Evolutionary conservation across 2,329 filamentous ascomycete species (phyloP), one percentile per base, ranked within the genome.

Genomic region (Blastomyces gilchristii): DNA sequence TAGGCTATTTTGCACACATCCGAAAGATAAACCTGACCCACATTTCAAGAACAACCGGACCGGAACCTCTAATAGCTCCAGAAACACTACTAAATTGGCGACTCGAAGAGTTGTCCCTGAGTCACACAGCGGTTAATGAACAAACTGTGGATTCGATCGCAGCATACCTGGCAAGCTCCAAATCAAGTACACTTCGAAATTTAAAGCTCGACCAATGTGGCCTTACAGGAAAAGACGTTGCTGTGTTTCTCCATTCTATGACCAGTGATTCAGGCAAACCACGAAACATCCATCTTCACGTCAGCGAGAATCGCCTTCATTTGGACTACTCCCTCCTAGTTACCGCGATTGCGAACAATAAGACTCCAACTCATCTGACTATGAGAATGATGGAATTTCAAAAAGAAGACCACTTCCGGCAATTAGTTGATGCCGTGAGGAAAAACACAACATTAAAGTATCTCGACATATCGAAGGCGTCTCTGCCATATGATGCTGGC

Each of bases 361-460:
- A 81, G 54, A 83, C 85, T 0, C 87, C 87, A 1, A 80, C 85
- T 2, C 83, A 84, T 67, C 72, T 90, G 37, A 86, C 84, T 4
- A 85, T 90, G 75, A 80, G 84, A 45, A 84, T 87, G 74, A 82
- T 89, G 45, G 87, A 89, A 69, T 90, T 87, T 69, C 82, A 85
- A 63, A 82, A 84, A 64, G 85, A 88, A 69, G 77, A 81, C 12
- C 80, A 85, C 63, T 89, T 89, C 66, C 81, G 84, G 45, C 80
- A 84, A 63, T 76, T 90, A 58, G 78, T 89, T 7, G 75, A 83
- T 64, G 86, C 87, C 0, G 69, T 90, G 58, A 81, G 82, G 5
- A 77, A 77, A 52, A 90, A 90, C 69, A 84, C 77, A 22, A 85
- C 84, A 0, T 82, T 89, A 58, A 80, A 79, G 58, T 85, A 82